Evolutionary conservation across 805 yeast genomes (phyloP).

Genomic region (Metschnikowia lunata): DNA sequence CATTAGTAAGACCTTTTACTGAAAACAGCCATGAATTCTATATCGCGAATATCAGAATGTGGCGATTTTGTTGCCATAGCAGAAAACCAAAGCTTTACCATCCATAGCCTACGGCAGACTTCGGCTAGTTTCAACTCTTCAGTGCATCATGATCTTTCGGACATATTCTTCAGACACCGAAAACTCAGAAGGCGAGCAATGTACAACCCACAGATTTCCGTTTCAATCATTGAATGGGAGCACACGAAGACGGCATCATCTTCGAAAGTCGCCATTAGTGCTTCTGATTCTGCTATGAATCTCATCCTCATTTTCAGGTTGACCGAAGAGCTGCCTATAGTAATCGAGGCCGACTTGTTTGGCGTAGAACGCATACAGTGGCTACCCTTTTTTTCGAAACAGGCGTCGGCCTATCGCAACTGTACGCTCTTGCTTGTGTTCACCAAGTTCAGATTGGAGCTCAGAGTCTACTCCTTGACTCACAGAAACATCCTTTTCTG

Average conservation of each 20-base stretch:
- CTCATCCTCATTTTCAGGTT: slow-evolving; percentile 25
- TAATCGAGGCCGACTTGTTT: slow-evolving; percentile 27
- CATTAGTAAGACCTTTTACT: too few relatives aligned
- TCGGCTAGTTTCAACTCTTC: neutral
- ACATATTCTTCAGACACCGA: slow-evolving; percentile 1
- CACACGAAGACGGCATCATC: slow-evolving; percentile 4
- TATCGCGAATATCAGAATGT: slow-evolving; percentile 16
- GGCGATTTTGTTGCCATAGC: slow-evolving; percentile 20
- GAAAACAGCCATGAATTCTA: neutral
- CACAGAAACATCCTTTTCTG: slow-evolving; percentile 30
- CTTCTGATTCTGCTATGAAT: slow-evolving; percentile 16
- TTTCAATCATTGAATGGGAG: slow-evolving; percentile 4
- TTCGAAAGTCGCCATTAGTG: slow-evolving; percentile 29
- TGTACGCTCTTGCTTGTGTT: slow-evolving; percentile 32
- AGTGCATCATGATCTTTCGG: slow-evolving; percentile 7
- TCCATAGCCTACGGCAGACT: slow-evolving; percentile 4
- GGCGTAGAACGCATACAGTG: slow-evolving; percentile 32
- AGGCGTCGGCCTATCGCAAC: slow-evolving; percentile 27
- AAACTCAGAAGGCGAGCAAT: neutral
- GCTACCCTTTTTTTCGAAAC: slow-evolving; percentile 25
- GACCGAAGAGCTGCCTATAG: slow-evolving; percentile 22
- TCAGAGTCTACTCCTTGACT: slow-evolving; percentile 35
- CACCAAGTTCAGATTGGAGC: slow-evolving; percentile 23
- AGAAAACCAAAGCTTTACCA: slow-evolving; percentile 3
- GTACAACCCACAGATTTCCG: neutral